Evolutionary conservation across 208 protist species (phyloP).

Genomic region (Phytomonas francai): DNA sequence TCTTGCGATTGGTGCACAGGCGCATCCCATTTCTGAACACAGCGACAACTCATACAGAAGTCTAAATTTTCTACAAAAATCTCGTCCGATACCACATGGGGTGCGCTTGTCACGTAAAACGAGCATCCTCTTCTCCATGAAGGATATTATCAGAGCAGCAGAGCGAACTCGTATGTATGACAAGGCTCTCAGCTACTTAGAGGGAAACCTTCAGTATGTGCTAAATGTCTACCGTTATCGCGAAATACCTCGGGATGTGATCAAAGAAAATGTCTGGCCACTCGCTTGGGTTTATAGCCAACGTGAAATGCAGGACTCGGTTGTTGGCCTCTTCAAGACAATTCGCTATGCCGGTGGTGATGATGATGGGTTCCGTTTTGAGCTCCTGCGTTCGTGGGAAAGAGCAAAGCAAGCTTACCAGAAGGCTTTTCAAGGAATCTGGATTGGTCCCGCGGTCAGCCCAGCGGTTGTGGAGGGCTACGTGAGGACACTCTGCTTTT

Average conservation of each 20-base stretch:
- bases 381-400: conserved; percentile 83
- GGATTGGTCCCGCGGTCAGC: neutral
- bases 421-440: conserved; percentile 16
- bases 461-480: conserved; percentile 39
- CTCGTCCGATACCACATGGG: conserved; percentile 3
- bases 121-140: conserved; percentile 71
- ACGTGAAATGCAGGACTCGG: conserved; percentile 88
- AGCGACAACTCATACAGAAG: conserved; percentile 1
- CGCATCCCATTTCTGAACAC: neutral
- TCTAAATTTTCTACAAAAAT: conserved; percentile 1
- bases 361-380: conserved; percentile 76
- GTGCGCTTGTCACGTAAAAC: conserved; percentile 32
- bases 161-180: conserved; percentile 86
- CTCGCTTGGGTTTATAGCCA: conserved; percentile 86
- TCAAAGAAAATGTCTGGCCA: conserved; percentile 73
- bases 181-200: conserved; percentile 84
- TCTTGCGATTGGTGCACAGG: conserved; percentile 1
- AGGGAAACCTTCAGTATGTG: conserved; percentile 59
- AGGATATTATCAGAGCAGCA: conserved; percentile 77
- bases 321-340: conserved; percentile 79
- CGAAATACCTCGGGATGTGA: conserved; percentile 60
- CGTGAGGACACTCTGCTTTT: conserved; percentile 83
- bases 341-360: conserved; percentile 71
- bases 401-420: conserved; percentile 78
- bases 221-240: conserved; percentile 64